These are phyloP conservation scores for Epichloe typhina DNA, from an alignment of 2,329 filamentous ascomycete genomes.

Conservation along the genomic window DNA sequence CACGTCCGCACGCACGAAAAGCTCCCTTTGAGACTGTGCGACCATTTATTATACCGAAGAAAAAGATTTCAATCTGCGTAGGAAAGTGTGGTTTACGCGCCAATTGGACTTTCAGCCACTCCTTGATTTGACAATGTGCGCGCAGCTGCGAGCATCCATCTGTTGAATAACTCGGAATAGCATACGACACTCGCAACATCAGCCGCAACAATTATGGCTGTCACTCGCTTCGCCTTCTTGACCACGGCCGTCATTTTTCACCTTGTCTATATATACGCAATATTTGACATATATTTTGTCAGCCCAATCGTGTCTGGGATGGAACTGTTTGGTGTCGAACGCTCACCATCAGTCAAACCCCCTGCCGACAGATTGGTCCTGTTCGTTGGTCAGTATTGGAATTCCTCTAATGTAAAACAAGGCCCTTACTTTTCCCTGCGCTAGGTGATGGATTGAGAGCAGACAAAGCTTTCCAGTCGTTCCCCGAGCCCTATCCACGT, in stretches of 20 bases:
- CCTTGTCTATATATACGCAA: slow-evolving; percentile 83
- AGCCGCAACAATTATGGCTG: slow-evolving; percentile 34
- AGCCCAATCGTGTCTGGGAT: slow-evolving; percentile 95
- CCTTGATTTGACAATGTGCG: neutral
- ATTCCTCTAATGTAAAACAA: neutral
- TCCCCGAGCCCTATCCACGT: slow-evolving; percentile 70
- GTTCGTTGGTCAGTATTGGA: slow-evolving; percentile 66
- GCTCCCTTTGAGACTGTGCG: no score
- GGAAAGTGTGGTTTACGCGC: neutral
- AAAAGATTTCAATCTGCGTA: no score
- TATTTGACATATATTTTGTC: slow-evolving; percentile 98
- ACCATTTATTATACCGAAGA: no score
- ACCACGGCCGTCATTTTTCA: slow-evolving; percentile 86
- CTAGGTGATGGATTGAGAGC: slow-evolving; percentile 82
- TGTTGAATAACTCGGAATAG: neutral
- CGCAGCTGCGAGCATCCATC: neutral
- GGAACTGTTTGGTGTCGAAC: slow-evolving; percentile 62
- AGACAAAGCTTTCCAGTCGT: slow-evolving; percentile 93
- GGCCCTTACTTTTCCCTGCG: neutral
- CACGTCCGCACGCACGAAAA: no score
- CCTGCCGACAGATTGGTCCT: slow-evolving; percentile 75
- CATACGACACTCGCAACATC: neutral
- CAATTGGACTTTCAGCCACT: neutral
- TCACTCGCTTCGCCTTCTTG: slow-evolving; percentile 66
- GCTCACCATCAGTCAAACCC: slow-evolving; percentile 48